A percentile compares a stretch with the other conserved stretches of the same genome.
Conservation (phyloP, 2,329 filamentous ascomycete genomes). For the Clonostachys chloroleuca region DNA sequence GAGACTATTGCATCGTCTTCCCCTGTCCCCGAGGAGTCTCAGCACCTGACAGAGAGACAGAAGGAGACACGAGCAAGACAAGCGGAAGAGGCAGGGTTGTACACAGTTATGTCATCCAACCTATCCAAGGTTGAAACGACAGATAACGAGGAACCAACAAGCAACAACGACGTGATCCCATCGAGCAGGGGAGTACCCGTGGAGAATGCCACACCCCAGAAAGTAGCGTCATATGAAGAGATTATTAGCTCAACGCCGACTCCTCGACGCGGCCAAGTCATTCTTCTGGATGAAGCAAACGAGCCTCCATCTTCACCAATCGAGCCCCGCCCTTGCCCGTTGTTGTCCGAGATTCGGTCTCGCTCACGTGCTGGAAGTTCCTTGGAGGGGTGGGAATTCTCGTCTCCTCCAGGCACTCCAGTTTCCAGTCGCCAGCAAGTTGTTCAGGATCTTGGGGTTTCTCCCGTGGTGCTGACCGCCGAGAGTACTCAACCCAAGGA, state of each 20-base stretch:
- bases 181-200: slow-evolving; percentile 5
- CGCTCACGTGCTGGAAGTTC: slow-evolving; percentile 29
- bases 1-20: slow-evolving; percentile 59
- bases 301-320: slow-evolving; percentile 57
- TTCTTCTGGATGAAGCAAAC: slow-evolving; percentile 43
- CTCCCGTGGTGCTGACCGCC: slow-evolving; percentile 5
- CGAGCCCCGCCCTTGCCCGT: slow-evolving; percentile 45
- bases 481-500: slow-evolving; percentile 5
- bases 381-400: slow-evolving; percentile 46
- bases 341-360: slow-evolving; percentile 46
- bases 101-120: slow-evolving; percentile 62
- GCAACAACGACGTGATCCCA: slow-evolving; percentile 1
- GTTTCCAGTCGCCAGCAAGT: slow-evolving; percentile 18
- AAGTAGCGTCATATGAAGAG: slow-evolving; percentile 37
- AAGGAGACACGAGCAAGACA: slow-evolving; percentile 74
- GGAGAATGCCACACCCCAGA: slow-evolving; percentile 40
- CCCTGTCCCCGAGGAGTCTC: slow-evolving; percentile 53
- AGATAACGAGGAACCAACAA: slow-evolving; percentile 5
- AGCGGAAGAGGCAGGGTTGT: slow-evolving; percentile 60
- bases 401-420: slow-evolving; percentile 52
- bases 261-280: slow-evolving; percentile 47
- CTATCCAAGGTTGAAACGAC: slow-evolving; percentile 11
- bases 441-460: slow-evolving; percentile 7
- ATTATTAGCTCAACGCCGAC: slow-evolving; percentile 57
- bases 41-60: slow-evolving; percentile 74